A percentile compares a stretch with the other conserved stretches of the same genome.
Evolutionary conservation across 1,139 yeast genomes (phyloP).

Genomic region (Taphrina wiesneri): DNA sequence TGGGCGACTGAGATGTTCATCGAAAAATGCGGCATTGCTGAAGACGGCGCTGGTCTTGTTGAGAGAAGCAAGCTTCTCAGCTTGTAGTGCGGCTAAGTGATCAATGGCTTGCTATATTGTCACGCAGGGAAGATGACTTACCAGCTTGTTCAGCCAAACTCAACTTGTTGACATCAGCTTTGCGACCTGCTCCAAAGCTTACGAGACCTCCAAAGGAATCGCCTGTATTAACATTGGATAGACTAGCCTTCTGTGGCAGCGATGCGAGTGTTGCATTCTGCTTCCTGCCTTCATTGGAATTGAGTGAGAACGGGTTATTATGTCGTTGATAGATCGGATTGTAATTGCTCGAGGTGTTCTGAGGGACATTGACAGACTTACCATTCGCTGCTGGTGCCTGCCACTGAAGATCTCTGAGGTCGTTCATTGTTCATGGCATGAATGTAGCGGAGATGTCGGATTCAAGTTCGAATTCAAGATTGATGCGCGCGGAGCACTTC

Average conservation of each 20-base stretch:
- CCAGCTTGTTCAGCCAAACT: constrained; percentile 16
- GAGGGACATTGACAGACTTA: neutral
- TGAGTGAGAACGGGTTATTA: constrained; percentile 17
- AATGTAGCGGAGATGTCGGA: too few species aligned
- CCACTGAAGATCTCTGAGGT: constrained; percentile 13
- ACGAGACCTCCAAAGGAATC: constrained; percentile 27
- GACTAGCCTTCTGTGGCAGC: neutral
- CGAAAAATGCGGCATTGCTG: neutral
- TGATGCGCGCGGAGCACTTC: neutral
- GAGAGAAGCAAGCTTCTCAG: neutral
- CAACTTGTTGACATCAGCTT: neutral
- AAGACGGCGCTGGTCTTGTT: neutral
- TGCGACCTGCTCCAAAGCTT: constrained; percentile 6
- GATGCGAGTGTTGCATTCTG: neutral
- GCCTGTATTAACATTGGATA: neutral
- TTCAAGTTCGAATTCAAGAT: too few species aligned
- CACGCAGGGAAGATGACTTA: neutral
- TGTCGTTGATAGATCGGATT: constrained; percentile 6
- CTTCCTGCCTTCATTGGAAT: neutral
- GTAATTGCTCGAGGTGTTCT: neutral
- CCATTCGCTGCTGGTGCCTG: constrained; percentile 1
- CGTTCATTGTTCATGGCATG: constrained; percentile 1
- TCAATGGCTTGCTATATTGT: neutral
- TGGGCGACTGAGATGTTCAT: constrained; percentile 9
- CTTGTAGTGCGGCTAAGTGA: constrained; percentile 14